phyloP scores from a whole-genome alignment of 2,329 filamentous ascomycete species.

The Fusarium decemcellulare region DNA sequence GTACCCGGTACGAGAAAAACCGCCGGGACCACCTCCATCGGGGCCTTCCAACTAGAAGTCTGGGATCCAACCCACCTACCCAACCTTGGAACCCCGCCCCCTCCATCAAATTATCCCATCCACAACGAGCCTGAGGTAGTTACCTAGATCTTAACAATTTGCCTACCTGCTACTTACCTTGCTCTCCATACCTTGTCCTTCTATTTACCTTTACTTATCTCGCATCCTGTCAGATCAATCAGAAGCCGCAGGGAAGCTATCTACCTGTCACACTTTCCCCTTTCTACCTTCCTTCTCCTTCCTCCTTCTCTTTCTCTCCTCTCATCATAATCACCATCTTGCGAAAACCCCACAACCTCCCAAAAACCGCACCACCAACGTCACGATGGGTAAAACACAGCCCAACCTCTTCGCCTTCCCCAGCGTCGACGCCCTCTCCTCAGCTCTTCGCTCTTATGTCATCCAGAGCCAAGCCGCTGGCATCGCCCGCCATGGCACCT shows the following conservation, averaged over 20 bases:
- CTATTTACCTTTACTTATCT: constrained; percentile 14
- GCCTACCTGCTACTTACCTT: constrained; percentile 12
- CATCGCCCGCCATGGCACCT: constrained; percentile 83
- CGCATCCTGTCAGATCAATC: constrained; percentile 21
- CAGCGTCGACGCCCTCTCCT: constrained; percentile 77
- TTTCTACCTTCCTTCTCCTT: not conserved
- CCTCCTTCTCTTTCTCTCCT: constrained; percentile 8
- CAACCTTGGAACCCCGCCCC: constrained; percentile 36
- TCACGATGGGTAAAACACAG: constrained; percentile 67
- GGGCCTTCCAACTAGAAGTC: constrained; percentile 6
- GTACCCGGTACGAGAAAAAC: constrained; percentile 31
- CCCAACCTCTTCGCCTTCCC: constrained; percentile 87
- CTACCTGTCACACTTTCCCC: constrained; percentile 4
- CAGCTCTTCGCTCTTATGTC: constrained; percentile 85
- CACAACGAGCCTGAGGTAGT: constrained; percentile 19
- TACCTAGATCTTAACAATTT: constrained; percentile 22
- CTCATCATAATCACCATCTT: constrained; percentile 20
- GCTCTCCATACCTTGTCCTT: constrained; percentile 1
- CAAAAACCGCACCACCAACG: constrained; percentile 43
- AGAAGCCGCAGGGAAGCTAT: constrained; percentile 23
- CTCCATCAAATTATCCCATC: constrained; percentile 35
- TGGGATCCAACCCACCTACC: not conserved
- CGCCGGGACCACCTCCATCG: constrained; percentile 1
- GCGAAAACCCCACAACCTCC: constrained; percentile 22
- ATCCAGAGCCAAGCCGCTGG: constrained; percentile 86